phyloP scores from a whole-genome alignment of 495 filamentous ascomycete species.

The Hypomontagnella submonticulosa region DNA sequence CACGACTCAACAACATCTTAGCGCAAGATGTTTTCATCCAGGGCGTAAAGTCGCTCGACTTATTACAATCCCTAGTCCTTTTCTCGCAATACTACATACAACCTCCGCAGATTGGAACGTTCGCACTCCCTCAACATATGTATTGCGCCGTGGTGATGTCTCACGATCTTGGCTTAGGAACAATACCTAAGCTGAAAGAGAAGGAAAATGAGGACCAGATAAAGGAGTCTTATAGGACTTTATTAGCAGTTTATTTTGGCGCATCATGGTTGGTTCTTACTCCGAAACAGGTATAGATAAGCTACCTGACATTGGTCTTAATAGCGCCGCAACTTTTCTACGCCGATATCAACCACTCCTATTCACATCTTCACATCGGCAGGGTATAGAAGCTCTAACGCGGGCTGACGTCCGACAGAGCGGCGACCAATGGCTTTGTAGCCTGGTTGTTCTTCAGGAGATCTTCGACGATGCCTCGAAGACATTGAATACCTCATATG shows the following conservation, averaged over 20 bases:
- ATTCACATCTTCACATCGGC: slow-evolving; percentile 21
- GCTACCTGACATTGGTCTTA: background rate
- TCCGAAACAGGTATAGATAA: background rate
- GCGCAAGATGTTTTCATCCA: slow-evolving; percentile 40
- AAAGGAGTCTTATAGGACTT: slow-evolving; percentile 23
- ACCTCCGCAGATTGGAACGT: slow-evolving; percentile 26
- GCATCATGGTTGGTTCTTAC: slow-evolving; percentile 31
- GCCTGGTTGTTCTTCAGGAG: slow-evolving; percentile 32
- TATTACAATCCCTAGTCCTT: slow-evolving; percentile 32
- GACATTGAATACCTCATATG: slow-evolving; percentile 21
- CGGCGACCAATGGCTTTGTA: slow-evolving; percentile 36
- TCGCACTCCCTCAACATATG: slow-evolving; percentile 36
- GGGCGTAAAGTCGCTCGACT: slow-evolving; percentile 33
- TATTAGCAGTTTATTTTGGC: slow-evolving; percentile 37
- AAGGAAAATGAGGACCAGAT: background rate
- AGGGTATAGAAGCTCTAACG: slow-evolving; percentile 20
- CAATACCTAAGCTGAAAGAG: slow-evolving; percentile 1
- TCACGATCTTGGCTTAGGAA: slow-evolving; percentile 29
- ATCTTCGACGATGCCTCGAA: slow-evolving; percentile 37
- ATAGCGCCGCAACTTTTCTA: slow-evolving; percentile 30
- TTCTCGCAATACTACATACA: slow-evolving; percentile 43
- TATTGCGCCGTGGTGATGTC: slow-evolving; percentile 41
- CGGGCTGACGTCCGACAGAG: background rate
- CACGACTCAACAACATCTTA: slow-evolving; percentile 28
- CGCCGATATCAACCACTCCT: slow-evolving; percentile 33